Base-by-base conservation (phyloP, 1,284 basidiomycete genomes). In the Sporisorium sorghi region DNA sequence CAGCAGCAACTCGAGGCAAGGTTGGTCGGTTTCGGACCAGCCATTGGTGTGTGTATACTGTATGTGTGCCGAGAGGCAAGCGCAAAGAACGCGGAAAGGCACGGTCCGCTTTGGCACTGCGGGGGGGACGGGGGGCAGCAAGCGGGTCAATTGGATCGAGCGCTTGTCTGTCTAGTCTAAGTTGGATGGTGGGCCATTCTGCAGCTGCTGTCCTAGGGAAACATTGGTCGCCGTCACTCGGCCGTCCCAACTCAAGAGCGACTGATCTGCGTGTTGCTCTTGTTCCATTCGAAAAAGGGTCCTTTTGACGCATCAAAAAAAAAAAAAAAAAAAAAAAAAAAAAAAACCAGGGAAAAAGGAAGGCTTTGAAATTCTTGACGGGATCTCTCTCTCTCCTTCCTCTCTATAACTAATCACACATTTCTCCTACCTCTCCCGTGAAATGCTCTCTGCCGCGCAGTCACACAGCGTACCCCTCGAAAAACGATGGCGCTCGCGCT, bases 321-420 rank as follows among this genome's bases (percentile, higher is more conserved):
- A 26, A 21, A 39, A 3, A 10, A 24, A 28, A 39, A 51, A 51
- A 37, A 39, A 51, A 51, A 37, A 14, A 48, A 2, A 5, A 33
- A 32, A 26, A 21, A 39, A 3, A 10, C n/a, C n/a, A n/a, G n/a
- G n/a, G n/a, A 24, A 28, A 39, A 51, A 51, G 26, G 23, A 28
- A 39, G 49, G 49, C 35, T 5, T 17, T 14, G 21, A 37, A 51
- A 51, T 30, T 26, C 44, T n/a, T 6, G 30, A 19, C 14, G 9
- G 9, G 35, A 51, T 51, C 49, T 51, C 21, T 47, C 26, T 1
- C 5, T 28, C 49, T 5, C 19, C 11, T 24, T 17, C 33, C 48
- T 39, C 49, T 51, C 35, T 51, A 51, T 51, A 51, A 51, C 40
- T n/a, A n/a, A n/a, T n/a, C n/a, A n/a, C 49, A 51, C 49, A 51